A percentile compares a stretch with the other conserved stretches of the same genome.
Conservation (phyloP, 352 stramenopile species). For the Thraustochytrium sp. region DNA sequence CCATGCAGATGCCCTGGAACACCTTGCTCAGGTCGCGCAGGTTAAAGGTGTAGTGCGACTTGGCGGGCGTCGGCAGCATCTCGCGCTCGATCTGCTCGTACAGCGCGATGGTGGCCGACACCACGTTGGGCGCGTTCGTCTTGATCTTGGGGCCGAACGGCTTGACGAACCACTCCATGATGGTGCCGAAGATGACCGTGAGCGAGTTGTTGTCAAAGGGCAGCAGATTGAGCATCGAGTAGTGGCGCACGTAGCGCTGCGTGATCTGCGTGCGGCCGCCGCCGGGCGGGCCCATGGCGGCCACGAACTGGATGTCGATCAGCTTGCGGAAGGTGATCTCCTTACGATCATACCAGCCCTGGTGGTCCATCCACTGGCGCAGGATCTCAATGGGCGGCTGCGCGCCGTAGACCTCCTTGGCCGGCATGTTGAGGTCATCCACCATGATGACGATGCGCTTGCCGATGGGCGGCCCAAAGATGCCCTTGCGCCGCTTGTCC, state of each 20-base stretch:
- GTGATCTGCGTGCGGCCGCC: constrained; percentile 86
- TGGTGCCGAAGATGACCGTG: constrained; percentile 83
- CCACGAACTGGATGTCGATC: constrained; percentile 84
- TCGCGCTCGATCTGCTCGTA: constrained; percentile 83
- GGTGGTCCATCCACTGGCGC: constrained; percentile 88
- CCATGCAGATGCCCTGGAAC: constrained; percentile 82
- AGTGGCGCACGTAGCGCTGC: constrained; percentile 80
- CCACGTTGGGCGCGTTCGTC: constrained; percentile 60
- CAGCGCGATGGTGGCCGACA: constrained; percentile 78
- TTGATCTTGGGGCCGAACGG: constrained; percentile 73
- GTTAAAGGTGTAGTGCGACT: constrained; percentile 90
- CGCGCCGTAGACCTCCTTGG: constrained; percentile 85
- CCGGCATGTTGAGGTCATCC: constrained; percentile 92
- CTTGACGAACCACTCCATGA: constrained; percentile 72
- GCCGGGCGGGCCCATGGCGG: constrained; percentile 83
- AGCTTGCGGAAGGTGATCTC: constrained; percentile 79
- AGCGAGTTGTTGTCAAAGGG: constrained; percentile 83
- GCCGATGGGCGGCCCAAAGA: constrained; percentile 81
- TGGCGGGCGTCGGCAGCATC: constrained; percentile 79
- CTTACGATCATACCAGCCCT: constrained; percentile 90
- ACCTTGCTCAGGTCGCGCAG: constrained; percentile 84
- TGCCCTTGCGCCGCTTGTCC: constrained; percentile 86
- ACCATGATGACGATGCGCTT: constrained; percentile 88
- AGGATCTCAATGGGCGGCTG: constrained; percentile 91
- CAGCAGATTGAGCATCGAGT: constrained; percentile 85